These are phyloP conservation scores for Penicillium nucicola DNA, from an alignment of 495 filamentous ascomycete genomes.

Conservation along the genomic window DNA sequence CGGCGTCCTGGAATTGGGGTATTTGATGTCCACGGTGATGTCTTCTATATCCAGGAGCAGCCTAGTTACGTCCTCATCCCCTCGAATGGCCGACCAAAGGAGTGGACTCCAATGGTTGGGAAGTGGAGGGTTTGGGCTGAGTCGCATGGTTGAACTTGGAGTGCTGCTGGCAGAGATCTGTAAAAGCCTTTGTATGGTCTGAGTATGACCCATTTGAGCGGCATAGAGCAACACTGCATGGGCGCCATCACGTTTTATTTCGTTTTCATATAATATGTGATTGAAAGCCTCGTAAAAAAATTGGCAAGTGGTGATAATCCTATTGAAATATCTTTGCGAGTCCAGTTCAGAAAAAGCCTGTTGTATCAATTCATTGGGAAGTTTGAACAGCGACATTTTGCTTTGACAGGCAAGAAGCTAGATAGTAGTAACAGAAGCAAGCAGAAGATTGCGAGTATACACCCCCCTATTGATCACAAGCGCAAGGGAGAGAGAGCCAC, in stretches of 20 bases:
- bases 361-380: constrained; percentile 1
- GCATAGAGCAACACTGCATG: not conserved
- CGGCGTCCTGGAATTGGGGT: not conserved
- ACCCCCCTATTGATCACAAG: too few relatives aligned
- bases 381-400: not conserved
- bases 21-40: not conserved
- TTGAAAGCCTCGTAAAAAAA: not conserved
- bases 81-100: constrained; percentile 2
- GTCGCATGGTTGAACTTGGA: not conserved
- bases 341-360: not conserved
- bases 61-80: not conserved
- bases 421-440: too few relatives aligned
- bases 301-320: not conserved
- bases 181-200: not conserved
- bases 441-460: too few relatives aligned
- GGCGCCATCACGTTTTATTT: not conserved
- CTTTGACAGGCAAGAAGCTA: too few relatives aligned
- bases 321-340: not conserved
- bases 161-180: not conserved
- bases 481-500: too few relatives aligned
- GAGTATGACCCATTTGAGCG: not conserved
- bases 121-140: not conserved
- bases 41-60: not conserved
- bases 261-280: not conserved
- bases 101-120: not conserved